Base-by-base conservation (phyloP, 139 green algal genomes). In the Trebouxia sp. region DNA sequence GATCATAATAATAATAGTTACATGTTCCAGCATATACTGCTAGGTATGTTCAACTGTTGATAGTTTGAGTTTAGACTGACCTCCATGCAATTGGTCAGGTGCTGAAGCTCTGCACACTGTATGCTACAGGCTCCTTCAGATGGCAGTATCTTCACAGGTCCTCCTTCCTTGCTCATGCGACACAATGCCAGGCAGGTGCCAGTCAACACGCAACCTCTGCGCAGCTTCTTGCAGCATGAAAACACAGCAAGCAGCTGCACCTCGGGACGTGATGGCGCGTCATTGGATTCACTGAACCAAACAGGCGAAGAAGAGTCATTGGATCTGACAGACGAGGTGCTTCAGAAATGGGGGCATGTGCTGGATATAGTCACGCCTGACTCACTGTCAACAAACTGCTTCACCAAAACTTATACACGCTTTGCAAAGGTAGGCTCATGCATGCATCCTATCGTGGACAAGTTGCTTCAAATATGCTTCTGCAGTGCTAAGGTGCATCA, bases 331-430 rank as follows among this genome's bases (percentile, higher is more conserved):
- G 67, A 80, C 1, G 58, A 83, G 17, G 83, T 87, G 37, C 42
- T 93, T 9, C 32, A 76, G 10, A 75, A 83, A 65, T 80, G 83
- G 72, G 85, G 84, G 10, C 48, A 86, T 20, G 83, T 85, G 47
- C 62, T 94, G 50, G 90, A 96, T 80, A 88, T 95, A 30, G 91
- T 93, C 24, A 85, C 82, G 0, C 38, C 80, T 22, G 48, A 80
- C 2, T 83, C 76, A 35, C 28, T 11, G 17, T 69, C 83, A 5
- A 87, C 80, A 76, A 92, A 90, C 81, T 96, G 92, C 88, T 96
- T 96, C 75, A 96, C 92, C n/a, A 95, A 95, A 78, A 89, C 84
- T 10, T 96, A 96, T 75, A 79, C 62, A 41, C 85, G 86, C 48
- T 94, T 90, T 45, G 53, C 48, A 43, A 86, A 86, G 78, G 76